Conservation (phyloP, 164 flowering plant genomes). For the Magnolia sinica region DNA sequence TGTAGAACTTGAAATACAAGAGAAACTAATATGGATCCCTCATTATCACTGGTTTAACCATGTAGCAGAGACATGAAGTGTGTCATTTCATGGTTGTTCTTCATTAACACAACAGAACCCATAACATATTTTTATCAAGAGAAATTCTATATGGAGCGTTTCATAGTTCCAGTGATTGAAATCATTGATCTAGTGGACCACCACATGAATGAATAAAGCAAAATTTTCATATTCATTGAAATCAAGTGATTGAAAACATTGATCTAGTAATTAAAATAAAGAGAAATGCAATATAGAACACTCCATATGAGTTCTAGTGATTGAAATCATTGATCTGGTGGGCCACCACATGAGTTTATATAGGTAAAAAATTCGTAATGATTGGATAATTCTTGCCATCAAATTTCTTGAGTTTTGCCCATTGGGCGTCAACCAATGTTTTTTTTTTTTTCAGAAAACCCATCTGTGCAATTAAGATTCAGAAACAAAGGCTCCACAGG, state of each 20-base stretch:
- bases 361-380: neutral
- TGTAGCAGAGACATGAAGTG: no score
- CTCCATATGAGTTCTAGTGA: neutral
- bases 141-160: no score
- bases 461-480: no score
- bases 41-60: no score
- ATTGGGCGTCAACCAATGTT: neutral
- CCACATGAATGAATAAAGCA: neutral
- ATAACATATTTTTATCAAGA: no score
- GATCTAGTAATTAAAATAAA: neutral
- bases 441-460: no score
- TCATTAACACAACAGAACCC: no score
- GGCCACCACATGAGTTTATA: no score
- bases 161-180: neutral
- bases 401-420: neutral
- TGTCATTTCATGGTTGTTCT: no score
- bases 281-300: neutral
- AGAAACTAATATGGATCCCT: no score
- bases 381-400: neutral
- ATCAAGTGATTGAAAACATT: neutral
- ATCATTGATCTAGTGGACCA: neutral
- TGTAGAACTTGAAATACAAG: no score
- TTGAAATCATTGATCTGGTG: neutral
- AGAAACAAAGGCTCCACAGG: no score
- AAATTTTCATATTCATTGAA: neutral